These are phyloP conservation scores for Leccinum ochraceum DNA, from an alignment of 768 basidiomycete species.

Conservation along the genomic window DNA sequence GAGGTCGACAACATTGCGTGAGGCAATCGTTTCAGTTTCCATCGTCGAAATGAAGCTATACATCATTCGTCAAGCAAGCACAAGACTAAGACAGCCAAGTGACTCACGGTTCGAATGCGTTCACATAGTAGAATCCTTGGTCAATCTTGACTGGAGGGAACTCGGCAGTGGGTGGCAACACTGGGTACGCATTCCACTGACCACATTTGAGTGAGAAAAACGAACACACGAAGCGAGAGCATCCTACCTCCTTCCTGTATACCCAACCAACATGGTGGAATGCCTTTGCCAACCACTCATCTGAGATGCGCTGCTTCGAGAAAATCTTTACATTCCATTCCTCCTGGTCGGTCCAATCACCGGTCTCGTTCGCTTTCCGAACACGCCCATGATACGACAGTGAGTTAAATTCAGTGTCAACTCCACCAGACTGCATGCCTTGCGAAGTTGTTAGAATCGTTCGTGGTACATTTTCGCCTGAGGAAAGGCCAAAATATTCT, in stretches of 20 bases:
- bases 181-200: slow-evolving; percentile 85
- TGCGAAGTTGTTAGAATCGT: slow-evolving; percentile 75
- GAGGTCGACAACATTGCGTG: slow-evolving; percentile 81
- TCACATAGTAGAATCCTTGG: slow-evolving; percentile 85
- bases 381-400: slow-evolving; percentile 75
- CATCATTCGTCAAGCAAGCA: neutral
- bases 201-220: slow-evolving; percentile 6
- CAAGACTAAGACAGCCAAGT: slow-evolving; percentile 1
- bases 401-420: slow-evolving; percentile 82
- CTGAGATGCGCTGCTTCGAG: slow-evolving; percentile 60
- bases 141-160: slow-evolving; percentile 83
- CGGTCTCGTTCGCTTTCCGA: slow-evolving; percentile 27
- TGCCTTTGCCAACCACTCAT: slow-evolving; percentile 67
- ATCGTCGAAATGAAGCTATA: slow-evolving; percentile 83
- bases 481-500: slow-evolving; percentile 63
- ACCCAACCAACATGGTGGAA: slow-evolving; percentile 84
- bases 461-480: slow-evolving; percentile 48
- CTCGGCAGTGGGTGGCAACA: slow-evolving; percentile 59
- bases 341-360: slow-evolving; percentile 23
- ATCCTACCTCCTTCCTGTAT: slow-evolving; percentile 67
- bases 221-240: slow-evolving; percentile 1
- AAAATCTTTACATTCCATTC: slow-evolving; percentile 89
- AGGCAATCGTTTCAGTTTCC: slow-evolving; percentile 88
- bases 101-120: slow-evolving; percentile 86
- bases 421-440: slow-evolving; percentile 52